Evolutionary conservation across 148 eudicot species (phyloP).

Genomic region (Pouteria glomerata): DNA sequence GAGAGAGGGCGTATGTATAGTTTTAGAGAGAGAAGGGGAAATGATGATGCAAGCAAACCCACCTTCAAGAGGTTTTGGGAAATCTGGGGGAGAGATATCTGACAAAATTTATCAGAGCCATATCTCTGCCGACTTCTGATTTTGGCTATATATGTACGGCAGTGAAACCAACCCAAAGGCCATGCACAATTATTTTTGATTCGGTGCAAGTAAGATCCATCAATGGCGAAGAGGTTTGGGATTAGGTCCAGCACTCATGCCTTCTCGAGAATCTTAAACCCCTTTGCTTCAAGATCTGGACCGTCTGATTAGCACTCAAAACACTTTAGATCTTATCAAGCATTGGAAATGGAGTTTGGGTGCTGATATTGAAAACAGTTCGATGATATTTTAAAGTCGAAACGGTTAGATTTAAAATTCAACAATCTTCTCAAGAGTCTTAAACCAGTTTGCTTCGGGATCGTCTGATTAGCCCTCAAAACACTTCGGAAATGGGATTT

Average conservation of each 20-base stretch:
- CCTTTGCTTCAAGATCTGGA: background rate
- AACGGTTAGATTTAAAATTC: no score
- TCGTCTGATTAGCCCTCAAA: no score
- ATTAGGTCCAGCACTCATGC: background rate
- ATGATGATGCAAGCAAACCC: conserved; percentile 1
- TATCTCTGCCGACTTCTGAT: no score
- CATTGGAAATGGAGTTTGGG: no score
- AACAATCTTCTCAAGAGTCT: no score
- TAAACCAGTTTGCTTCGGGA: no score
- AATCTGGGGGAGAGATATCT: conserved; percentile 19
- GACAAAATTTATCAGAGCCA: conserved; percentile 14
- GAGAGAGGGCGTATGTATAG: background rate
- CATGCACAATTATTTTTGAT: background rate
- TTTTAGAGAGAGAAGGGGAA: background rate
- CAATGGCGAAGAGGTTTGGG: background rate
- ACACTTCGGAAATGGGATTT: no score
- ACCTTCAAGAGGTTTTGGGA: background rate
- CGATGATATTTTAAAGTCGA: no score
- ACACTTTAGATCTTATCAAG: no score
- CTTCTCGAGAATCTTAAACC: no score
- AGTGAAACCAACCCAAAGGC: background rate
- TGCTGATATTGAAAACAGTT: no score
- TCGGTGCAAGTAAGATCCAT: background rate
- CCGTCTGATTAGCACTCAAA: background rate
- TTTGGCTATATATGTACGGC: no score